Base-by-base conservation (phyloP, 805 yeast genomes). In the Saturnispora quitensis region DNA sequence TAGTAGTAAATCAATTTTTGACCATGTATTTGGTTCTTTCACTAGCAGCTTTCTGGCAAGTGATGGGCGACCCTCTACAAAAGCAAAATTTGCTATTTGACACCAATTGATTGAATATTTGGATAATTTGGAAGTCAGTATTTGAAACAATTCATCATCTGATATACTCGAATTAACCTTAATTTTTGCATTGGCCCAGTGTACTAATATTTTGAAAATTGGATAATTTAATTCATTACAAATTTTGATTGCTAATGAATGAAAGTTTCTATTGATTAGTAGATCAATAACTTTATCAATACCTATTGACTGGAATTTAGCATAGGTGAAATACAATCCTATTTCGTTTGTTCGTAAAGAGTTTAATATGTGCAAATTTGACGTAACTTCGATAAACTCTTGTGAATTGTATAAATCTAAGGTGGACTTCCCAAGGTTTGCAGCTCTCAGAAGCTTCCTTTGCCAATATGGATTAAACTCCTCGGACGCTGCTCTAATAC, bases 381-480 rank as follows among this genome's bases (percentile, higher is more conserved):
- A 75, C 55, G 90, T 73, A 2, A 80, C 77, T n/a, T 73, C 72
- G 3, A 88, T 77, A 59, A 84, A 88, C 45, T 72, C 68, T 52
- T 78, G 78, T 3, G 89, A 72, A 60, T 82, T 82, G 58, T 74
- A 78, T 3, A 72, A 61, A 8, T 76, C 78, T 43, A 75, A 65
- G 48, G 78, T 72, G 0, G 86, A 74, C 59, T 91, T 93, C 0
- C 97, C 99, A 68, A 90, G 87, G 0, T 86, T 73, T 0, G 90
- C 96, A 1, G 97, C 96, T 50, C 80, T 75, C 38, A 93, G 67
- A 9, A 91, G 68, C 48, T 77, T 78, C 63, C 89, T 89, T 60
- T 93, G 99, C 84, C 90, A 78, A 49, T 73, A 71, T 0, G 86
- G 76, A 55, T 82, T 88, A 59, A 88, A 81, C 60, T 91, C 98